Evolutionary conservation across 208 protist species (phyloP), one percentile per base, ranked within the genome.

Genomic region (Naegleria lovaniensis): DNA sequence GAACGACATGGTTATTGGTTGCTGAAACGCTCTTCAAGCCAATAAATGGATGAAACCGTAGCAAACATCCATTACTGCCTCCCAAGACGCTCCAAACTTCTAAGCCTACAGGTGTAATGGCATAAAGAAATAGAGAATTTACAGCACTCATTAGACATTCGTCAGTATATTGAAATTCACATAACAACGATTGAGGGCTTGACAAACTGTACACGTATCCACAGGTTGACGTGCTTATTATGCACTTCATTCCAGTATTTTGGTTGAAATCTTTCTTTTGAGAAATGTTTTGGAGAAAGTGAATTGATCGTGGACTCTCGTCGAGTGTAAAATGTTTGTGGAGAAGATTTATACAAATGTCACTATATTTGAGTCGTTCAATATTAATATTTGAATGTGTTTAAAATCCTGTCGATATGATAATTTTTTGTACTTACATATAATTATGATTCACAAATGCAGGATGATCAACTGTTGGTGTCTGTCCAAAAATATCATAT

Each of bases 41-140:
- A 58, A 88, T 88, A 29, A 88, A 88, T 16, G 85, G 85, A 88
- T 88, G 85, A 13, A 88, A 58, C 1, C 43, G 19, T 2, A 88
- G 41, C 16, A 88, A 38, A 6, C 13, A 48, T 16, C 85, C 39
- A 40, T 48, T 29, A 67, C 22, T 67, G 19, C 55, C 22, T 15
- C 83, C 83, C 7, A 41, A 16, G 6, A 88, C 13, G 0, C 25
- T 38, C 85, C 85, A 88, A 4, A 88, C 36, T 38, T 88, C 85
- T 13, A 88, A 40, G 16, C 85, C 85, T n/a, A 39, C 43, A 11
- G 39, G 41, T 29, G 39, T 88, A 15, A 88, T 88, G 9, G n/a
- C 41, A 58, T 40, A 88, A 5, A 88, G 43, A 29, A 48, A 88
- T 33, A 79, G n/a, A 19, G 43, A 58, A 58, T 88, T 88, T 6